Conservation (phyloP, 257 asterid species). For the Oldenlandia corymbosa region DNA sequence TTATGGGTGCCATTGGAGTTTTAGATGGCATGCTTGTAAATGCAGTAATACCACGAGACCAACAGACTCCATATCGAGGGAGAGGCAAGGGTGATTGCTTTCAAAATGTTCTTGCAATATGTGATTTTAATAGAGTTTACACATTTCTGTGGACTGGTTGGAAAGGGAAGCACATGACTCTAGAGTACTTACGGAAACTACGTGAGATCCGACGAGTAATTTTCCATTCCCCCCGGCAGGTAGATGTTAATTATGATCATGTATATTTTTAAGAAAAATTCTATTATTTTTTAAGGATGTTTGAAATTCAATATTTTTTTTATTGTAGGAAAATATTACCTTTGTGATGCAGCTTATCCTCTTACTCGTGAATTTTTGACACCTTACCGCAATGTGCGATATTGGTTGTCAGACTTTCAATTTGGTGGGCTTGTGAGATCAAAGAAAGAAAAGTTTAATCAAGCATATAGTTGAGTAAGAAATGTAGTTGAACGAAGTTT, state of each 20-base stretch:
- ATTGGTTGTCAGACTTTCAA: background rate
- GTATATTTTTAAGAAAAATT: background rate
- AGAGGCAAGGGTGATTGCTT: background rate
- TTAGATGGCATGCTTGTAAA: background rate
- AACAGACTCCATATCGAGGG: background rate
- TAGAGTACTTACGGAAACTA: background rate
- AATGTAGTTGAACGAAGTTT: background rate
- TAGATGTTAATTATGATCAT: too few species aligned
- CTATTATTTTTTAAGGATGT: too few species aligned
- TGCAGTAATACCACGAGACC: background rate
- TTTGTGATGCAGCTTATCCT: background rate
- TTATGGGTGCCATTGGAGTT: background rate
- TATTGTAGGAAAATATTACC: background rate
- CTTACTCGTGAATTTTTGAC: background rate
- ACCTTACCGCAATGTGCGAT: background rate
- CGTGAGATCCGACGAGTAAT: background rate
- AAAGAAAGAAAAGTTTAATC: background rate
- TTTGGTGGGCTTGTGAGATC: background rate
- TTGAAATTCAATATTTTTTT: background rate
- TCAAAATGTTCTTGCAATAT: background rate
- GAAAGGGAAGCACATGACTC: background rate
- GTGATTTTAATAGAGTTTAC: background rate
- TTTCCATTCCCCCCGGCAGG: background rate
- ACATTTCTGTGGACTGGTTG: background rate
- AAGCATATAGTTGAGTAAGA: background rate